phyloP scores from a whole-genome alignment of 306 rosid species.

The Quillaja saponaria region DNA sequence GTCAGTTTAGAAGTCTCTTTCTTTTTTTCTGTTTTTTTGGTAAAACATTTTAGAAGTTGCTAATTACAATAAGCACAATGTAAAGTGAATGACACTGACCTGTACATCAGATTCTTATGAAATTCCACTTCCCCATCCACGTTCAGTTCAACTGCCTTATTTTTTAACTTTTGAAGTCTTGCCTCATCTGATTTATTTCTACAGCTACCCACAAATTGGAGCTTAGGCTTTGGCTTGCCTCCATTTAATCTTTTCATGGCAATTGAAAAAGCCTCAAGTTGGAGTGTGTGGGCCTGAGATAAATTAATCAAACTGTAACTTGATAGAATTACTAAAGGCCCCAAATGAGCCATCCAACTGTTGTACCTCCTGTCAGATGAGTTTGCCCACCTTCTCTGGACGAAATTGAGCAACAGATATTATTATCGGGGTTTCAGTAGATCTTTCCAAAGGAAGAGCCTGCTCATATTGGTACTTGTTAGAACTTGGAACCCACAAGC shows the following conservation, averaged over 20 bases:
- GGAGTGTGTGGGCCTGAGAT: conserved; percentile 82
- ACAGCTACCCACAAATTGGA: conserved; percentile 93
- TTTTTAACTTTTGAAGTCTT: conserved; percentile 68
- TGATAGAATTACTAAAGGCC: conserved; percentile 33
- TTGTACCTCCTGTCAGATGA: conserved; percentile 47
- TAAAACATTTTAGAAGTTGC: conserved; percentile 4
- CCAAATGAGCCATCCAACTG: conserved; percentile 38
- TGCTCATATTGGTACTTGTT: no score
- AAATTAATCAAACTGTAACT: conserved; percentile 37
- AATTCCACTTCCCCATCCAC: conserved; percentile 75
- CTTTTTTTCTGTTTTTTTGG: no score
- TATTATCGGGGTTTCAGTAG: conserved; percentile 48
- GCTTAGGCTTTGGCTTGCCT: conserved; percentile 64
- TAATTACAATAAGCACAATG: not conserved
- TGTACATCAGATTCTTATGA: conserved; percentile 73
- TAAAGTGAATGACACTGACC: conserved; percentile 46
- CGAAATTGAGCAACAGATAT: conserved; percentile 97
- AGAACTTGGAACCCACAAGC: no score
- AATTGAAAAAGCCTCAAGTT: conserved; percentile 87
- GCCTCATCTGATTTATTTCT: conserved; percentile 80
- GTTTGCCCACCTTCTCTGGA: conserved; percentile 90
- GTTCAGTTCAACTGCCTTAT: conserved; percentile 66
- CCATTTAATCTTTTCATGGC: conserved; percentile 65
- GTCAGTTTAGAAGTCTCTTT: no score
- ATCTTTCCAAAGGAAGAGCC: conserved; percentile 86